Conservation (phyloP, 805 yeast species). For the Saccharomycopsis sp. region DNA sequence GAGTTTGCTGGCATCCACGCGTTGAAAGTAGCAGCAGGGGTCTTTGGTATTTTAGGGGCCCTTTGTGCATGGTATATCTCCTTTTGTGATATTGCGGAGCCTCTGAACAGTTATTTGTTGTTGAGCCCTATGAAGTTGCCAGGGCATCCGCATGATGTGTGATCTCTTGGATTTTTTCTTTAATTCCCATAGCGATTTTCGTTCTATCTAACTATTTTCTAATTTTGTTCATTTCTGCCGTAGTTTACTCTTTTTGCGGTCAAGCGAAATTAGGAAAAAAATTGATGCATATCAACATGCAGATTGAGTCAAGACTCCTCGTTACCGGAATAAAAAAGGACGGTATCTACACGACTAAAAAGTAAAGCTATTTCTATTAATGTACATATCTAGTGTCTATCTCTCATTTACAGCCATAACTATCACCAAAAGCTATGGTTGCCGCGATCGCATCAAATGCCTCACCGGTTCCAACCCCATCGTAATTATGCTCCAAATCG, state of each 20-base stretch:
- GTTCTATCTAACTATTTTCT: too few species aligned
- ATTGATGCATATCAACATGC: too few species aligned
- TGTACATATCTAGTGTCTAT: background rate
- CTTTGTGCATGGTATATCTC: constrained; percentile 51
- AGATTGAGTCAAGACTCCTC: too few species aligned
- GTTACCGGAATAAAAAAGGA: too few species aligned
- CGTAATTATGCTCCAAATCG: background rate
- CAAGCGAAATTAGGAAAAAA: too few species aligned
- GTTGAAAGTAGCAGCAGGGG: constrained; percentile 43
- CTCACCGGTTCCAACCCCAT: background rate
- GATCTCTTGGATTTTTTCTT: background rate
- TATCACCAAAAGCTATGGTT: background rate
- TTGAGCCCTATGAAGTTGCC: background rate
- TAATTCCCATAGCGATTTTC: constrained; percentile 38
- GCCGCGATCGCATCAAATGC: constrained; percentile 4
- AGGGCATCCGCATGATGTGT: background rate
- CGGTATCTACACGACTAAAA: too few species aligned
- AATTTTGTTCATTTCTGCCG: too few species aligned
- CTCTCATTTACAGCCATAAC: background rate
- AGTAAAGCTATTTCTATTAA: too few species aligned
- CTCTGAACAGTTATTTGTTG: constrained; percentile 35
- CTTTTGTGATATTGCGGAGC: constrained; percentile 47
- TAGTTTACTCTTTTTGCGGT: too few species aligned
- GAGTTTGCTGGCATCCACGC: constrained; percentile 34
- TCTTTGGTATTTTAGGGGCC: constrained; percentile 43